These are phyloP conservation scores for Pueraria montana DNA, from an alignment of 306 rosid species.

Conservation along the genomic window DNA sequence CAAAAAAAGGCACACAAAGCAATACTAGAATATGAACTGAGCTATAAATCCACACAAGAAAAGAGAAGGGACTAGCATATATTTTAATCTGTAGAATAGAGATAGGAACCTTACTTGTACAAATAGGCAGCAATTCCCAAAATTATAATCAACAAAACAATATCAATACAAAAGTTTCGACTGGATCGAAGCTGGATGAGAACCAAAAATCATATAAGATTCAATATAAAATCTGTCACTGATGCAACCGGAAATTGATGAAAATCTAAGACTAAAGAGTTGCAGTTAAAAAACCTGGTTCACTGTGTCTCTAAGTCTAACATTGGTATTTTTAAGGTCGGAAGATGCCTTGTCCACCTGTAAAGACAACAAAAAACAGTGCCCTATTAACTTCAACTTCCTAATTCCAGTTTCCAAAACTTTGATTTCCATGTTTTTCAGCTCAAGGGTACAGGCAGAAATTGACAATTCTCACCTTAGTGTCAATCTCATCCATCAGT, in stretches of 20 bases:
- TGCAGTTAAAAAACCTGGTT: slow-evolving; percentile 72
- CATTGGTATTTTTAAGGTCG: slow-evolving; percentile 97
- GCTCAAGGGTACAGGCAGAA: not conserved
- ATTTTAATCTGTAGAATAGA: slow-evolving; percentile 23
- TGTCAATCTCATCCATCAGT: slow-evolving; percentile 96
- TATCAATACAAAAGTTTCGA: slow-evolving; percentile 96
- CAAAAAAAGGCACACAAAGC: not conserved
- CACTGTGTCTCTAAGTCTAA: slow-evolving; percentile 93
- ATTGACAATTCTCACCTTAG: slow-evolving; percentile 70
- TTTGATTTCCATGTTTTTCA: slow-evolving; percentile 17
- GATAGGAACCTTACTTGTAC: slow-evolving; percentile 86
- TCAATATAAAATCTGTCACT: slow-evolving; percentile 33
- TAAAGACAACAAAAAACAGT: slow-evolving; percentile 43
- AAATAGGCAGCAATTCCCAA: slow-evolving; percentile 98
- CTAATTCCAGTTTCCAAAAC: not conserved
- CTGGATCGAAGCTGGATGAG: slow-evolving; percentile 90
- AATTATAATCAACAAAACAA: slow-evolving; percentile 86
- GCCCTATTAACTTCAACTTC: slow-evolving; percentile 40
- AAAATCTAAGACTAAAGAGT: slow-evolving; percentile 32
- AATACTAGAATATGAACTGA: not conserved
- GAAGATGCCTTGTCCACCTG: slow-evolving; percentile 93
- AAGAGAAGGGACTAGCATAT: not conserved
- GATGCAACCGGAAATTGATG: not conserved
- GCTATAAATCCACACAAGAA: slow-evolving; percentile 24
- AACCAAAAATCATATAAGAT: slow-evolving; percentile 54